Percentiles rank a stretch among this genome's conserved stretches.
Evolutionary conservation across 148 eudicot species (phyloP).

Genomic region (Rhododendron ovatum): DNA sequence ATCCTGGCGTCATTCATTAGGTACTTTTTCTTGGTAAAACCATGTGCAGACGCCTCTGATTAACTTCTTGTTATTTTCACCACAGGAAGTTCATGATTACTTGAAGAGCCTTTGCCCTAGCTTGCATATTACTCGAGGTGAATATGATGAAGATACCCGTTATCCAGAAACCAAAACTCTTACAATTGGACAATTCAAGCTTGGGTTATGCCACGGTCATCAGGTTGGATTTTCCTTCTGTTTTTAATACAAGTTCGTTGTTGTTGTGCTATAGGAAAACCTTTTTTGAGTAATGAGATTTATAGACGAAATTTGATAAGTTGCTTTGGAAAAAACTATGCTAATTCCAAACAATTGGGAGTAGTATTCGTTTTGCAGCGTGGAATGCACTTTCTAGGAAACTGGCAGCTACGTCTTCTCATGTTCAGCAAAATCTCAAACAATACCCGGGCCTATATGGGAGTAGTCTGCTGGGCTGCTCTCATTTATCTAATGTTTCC

Average conservation of each 20-base stretch:
- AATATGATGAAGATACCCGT: slow-evolving; percentile 89
- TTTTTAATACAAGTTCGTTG: neutral
- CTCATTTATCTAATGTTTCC: neutral
- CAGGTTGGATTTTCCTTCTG: slow-evolving; percentile 49
- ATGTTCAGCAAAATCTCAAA: neutral
- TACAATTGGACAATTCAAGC: slow-evolving; percentile 96
- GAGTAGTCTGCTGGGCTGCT: neutral
- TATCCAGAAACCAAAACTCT: slow-evolving; percentile 95
- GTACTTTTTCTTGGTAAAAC: neutral
- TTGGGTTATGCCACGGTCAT: slow-evolving; percentile 97
- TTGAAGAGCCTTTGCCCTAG: slow-evolving; percentile 81
- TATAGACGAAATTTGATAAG: neutral
- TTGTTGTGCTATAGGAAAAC: neutral
- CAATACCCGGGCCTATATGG: neutral
- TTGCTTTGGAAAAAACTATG: neutral
- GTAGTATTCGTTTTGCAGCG: neutral
- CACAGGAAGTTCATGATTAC: slow-evolving; percentile 95
- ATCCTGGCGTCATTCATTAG: neutral
- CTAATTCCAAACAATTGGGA: neutral
- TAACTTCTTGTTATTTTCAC: neutral
- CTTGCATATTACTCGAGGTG: slow-evolving; percentile 84
- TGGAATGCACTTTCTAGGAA: neutral
- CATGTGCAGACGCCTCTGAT: neutral
- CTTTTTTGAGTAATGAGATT: neutral
- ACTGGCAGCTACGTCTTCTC: neutral